Base-by-base conservation (phyloP, 176 grass and related monocot genomes). In the Rhynchospora tenuis region DNA sequence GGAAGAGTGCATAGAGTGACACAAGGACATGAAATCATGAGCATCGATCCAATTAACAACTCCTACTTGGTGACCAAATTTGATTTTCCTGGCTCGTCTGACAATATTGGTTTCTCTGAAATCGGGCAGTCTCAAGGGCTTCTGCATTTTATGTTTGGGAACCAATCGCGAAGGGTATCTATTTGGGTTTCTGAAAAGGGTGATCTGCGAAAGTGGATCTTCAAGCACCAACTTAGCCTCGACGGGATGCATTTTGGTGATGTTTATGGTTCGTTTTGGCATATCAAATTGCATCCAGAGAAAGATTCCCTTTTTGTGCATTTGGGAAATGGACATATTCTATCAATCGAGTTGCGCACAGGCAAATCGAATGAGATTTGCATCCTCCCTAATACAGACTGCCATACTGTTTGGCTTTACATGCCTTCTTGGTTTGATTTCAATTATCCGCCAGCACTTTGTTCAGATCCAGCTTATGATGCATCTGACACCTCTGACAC, bases 171-270 rank as follows among this genome's bases (percentile, higher is more conserved):
- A 1, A 52, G 69, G 2, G 19, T 88, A 42, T 16, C 45, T n/a
- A 17, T 84, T 59, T 78, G 80, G 86, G 66, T 22, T 59, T 9
- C 63, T 14, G 46, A 33, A 33, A 33, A 24, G 59, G 7, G 9
- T 76, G 6, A 44, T 44, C 54, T 60, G 62, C 0, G n/a, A 19
- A 19, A 24, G 1, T 88, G 86, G 86, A 69, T 4, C 46, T 1
- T 79, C 17, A 59, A 48, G 16, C 15, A 65, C 38, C 59, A 9
- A 43, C 66, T 84, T 57, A 84, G 20, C 26, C 70, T 88, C 68
- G 45, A 31, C 23, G 42, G 77, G 59, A 82, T 63, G 45, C 64
- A 83, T 28, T 33, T 71, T 65, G 65, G 55, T 23, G 86, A 59
- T n/a, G 58, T 33, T 1, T 33, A 33, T 33, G 31, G 31, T 33